Percentiles rank a stretch among this genome's conserved stretches.
phyloP scores from a whole-genome alignment of 805 yeast species.

The Sugiyamaella chiloensis region DNA sequence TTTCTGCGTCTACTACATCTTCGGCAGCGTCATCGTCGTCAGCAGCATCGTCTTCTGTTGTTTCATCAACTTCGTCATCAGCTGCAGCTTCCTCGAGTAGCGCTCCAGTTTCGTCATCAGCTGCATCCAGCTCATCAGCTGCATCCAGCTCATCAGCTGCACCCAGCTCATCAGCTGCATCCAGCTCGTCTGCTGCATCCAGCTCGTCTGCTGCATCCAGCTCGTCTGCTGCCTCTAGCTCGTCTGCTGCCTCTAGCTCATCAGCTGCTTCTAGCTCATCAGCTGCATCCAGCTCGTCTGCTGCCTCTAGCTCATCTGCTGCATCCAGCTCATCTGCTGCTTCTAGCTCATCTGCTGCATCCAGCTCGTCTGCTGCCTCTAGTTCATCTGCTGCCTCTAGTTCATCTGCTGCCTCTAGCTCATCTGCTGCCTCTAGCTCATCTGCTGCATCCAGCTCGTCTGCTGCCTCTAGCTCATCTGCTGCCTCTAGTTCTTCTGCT shows the following conservation, averaged over 20 bases:
- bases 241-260: too few species aligned
- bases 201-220: not conserved
- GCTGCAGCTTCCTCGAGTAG: conserved; percentile 6
- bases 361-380: too few species aligned
- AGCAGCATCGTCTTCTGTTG: not conserved
- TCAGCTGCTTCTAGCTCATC: too few species aligned
- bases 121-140: not conserved
- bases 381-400: not conserved
- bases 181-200: not conserved
- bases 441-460: too few species aligned
- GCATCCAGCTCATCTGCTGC: too few species aligned
- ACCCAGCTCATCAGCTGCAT: not conserved
- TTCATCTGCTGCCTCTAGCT: not conserved
- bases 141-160: not conserved
- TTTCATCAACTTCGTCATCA: not conserved
- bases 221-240: not conserved
- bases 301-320: too few species aligned
- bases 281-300: too few species aligned
- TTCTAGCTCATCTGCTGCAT: too few species aligned
- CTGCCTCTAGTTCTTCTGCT: too few species aligned
- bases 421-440: too few species aligned
- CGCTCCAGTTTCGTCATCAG: conserved; percentile 1
- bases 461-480: too few species aligned
- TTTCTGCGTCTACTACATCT: conserved; percentile 4
- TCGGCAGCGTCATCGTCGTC: not conserved